A percentile compares a stretch with the other conserved stretches of the same genome.
Evolutionary conservation across 179 eudicot genomes (phyloP).

Genomic region (Actinidia polygama): DNA sequence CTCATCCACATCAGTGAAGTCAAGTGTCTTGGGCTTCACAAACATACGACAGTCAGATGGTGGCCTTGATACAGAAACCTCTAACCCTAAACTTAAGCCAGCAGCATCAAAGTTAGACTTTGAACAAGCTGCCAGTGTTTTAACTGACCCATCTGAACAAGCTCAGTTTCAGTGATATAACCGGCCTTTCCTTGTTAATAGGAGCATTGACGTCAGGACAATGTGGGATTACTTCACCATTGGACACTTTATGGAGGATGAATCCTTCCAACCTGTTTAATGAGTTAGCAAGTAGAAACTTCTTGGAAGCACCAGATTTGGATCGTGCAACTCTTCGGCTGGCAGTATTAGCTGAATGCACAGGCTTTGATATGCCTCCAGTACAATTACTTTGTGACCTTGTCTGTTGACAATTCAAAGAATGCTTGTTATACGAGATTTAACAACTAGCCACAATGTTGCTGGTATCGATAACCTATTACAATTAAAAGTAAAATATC

Average conservation of each 20-base stretch:
- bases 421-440: no score
- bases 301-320: background rate
- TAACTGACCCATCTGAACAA: conserved; percentile 17
- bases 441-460: no score
- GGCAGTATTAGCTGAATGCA: conserved; percentile 17
- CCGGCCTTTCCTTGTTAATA: conserved; percentile 21
- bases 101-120: conserved; percentile 23
- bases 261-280: conserved; percentile 7
- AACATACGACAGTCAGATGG: conserved; percentile 29
- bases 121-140: conserved; percentile 23
- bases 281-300: background rate
- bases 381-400: conserved; percentile 20
- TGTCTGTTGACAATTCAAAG: conserved; percentile 20
- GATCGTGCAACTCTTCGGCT: conserved; percentile 10
- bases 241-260: conserved; percentile 10
- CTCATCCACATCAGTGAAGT: conserved; percentile 47
- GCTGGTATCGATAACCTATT: no score
- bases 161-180: conserved; percentile 22
- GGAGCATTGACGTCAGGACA: conserved; percentile 1
- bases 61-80: conserved; percentile 26
- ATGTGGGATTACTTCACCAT: conserved; percentile 13
- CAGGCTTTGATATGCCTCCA: conserved; percentile 17
- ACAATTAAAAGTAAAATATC: no score
- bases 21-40: conserved; percentile 58
- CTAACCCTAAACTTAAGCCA: conserved; percentile 31